Evolutionary conservation across 768 basidiomycete species (phyloP).

Genomic region (Termitomyces sp.): DNA sequence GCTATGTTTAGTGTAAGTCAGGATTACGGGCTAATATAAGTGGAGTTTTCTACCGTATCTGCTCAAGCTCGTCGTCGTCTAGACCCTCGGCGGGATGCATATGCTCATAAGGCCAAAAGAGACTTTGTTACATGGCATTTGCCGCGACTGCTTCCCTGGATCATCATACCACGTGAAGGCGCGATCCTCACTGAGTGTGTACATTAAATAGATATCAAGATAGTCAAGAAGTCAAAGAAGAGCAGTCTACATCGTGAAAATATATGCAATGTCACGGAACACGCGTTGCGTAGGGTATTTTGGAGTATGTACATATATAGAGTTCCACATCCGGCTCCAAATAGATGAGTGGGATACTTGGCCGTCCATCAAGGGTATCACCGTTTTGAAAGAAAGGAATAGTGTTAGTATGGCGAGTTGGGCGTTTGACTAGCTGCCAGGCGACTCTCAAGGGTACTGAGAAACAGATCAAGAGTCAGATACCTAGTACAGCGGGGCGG

Average conservation of each 20-base stretch:
- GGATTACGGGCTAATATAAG: not conserved
- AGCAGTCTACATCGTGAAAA: conserved; percentile 6
- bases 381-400: not conserved
- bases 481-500: not conserved
- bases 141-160: not conserved
- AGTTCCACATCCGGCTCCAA: conserved; percentile 16
- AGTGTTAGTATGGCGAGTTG: conserved; percentile 10
- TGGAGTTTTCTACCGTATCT: conserved; percentile 46
- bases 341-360: conserved; percentile 3
- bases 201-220: not conserved
- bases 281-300: conserved; percentile 9
- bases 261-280: not conserved
- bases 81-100: conserved; percentile 45
- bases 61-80: conserved; percentile 65
- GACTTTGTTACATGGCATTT: conserved; percentile 1
- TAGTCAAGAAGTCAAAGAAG: too few species aligned
- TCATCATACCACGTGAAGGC: conserved; percentile 9
- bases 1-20: conserved; percentile 35
- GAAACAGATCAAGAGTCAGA: not conserved
- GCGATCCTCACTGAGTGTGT: not conserved
- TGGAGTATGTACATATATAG: conserved; percentile 5
- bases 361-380: conserved; percentile 6
- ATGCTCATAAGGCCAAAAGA: conserved; percentile 17
- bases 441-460: conserved; percentile 56
- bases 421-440: conserved; percentile 44